A percentile compares a stretch with the other conserved stretches of the same genome.
These are phyloP conservation scores for Schrenkiella parvula DNA, from an alignment of 345 rosid genomes.

Conservation along the genomic window DNA sequence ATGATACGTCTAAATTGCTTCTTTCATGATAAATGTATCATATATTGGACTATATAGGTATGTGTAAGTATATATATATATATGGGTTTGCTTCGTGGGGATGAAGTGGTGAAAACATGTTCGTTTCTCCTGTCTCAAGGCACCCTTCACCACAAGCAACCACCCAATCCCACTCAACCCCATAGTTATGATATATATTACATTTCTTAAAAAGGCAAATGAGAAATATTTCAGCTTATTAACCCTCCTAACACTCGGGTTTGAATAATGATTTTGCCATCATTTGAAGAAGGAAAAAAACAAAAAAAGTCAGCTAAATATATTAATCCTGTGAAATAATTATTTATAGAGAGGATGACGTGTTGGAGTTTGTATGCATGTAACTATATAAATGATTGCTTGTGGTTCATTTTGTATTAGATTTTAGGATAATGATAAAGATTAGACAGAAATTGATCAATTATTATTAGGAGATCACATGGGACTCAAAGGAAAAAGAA, in stretches of 20 bases:
- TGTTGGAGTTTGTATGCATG: constrained; percentile 26
- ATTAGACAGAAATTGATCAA: constrained; percentile 20
- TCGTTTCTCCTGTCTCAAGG: constrained; percentile 34
- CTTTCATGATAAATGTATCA: not conserved
- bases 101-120: constrained; percentile 34
- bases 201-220: not conserved
- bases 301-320: constrained; percentile 14
- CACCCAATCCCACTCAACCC: constrained; percentile 21
- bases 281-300: not conserved
- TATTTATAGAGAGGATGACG: not conserved
- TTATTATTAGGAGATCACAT: constrained; percentile 25
- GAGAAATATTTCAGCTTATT: not conserved
- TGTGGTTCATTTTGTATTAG: constrained; percentile 16
- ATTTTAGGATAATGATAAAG: constrained; percentile 28
- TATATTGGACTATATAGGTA: not conserved
- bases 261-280: constrained; percentile 8
- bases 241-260: not conserved
- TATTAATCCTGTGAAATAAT: constrained; percentile 8
- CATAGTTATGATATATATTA: not conserved
- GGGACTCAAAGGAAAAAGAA: not conserved
- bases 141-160: constrained; percentile 30
- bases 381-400: constrained; percentile 24
- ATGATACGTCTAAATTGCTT: not conserved
- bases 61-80: not conserved
- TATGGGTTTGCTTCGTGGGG: constrained; percentile 13